Conservation (phyloP, 371 early-diverging fungal genomes). For the Cokeromyces recurvatus region DNA sequence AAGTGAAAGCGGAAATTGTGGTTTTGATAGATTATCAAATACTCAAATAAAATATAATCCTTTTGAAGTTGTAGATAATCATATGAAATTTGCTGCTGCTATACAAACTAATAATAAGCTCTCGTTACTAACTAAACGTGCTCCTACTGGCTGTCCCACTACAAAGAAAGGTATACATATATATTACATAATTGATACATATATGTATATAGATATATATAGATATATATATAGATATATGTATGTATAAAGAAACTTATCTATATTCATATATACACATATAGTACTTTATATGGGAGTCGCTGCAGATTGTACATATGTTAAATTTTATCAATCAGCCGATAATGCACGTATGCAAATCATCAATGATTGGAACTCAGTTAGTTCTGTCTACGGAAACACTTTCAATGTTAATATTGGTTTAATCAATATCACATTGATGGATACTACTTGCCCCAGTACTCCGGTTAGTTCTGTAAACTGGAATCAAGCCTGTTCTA, state of each 20-base stretch:
- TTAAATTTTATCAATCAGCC: conserved; percentile 48
- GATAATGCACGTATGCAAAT: conserved; percentile 68
- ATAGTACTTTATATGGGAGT: conserved; percentile 23
- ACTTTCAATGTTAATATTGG: conserved; percentile 90
- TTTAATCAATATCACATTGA: conserved; percentile 76
- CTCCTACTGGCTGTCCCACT: conserved; percentile 35
- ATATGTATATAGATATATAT: conserved; percentile 24
- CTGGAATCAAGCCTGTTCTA: conserved; percentile 84
- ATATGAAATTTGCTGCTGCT: no score
- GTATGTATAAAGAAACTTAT: no score
- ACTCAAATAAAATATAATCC: no score
- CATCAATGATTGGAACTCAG: conserved; percentile 73
- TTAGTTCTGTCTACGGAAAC: conserved; percentile 76
- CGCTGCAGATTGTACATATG: conserved; percentile 82
- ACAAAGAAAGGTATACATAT: conserved; percentile 31
- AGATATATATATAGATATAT: no score
- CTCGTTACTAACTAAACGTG: conserved; percentile 24
- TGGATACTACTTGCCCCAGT: conserved; percentile 57
- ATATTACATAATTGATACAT: no score
- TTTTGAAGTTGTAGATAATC: no score
- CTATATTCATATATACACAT: no score
- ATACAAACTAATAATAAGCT: background rate
- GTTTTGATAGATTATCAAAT: conserved; percentile 27
- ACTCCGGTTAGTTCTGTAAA: conserved; percentile 21
- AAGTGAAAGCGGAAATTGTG: conserved; percentile 16